Percentiles rank a stretch among this genome's conserved stretches.
Evolutionary conservation across 2,329 filamentous ascomycete genomes (phyloP).

Genomic region (Sclerotinia minor): DNA sequence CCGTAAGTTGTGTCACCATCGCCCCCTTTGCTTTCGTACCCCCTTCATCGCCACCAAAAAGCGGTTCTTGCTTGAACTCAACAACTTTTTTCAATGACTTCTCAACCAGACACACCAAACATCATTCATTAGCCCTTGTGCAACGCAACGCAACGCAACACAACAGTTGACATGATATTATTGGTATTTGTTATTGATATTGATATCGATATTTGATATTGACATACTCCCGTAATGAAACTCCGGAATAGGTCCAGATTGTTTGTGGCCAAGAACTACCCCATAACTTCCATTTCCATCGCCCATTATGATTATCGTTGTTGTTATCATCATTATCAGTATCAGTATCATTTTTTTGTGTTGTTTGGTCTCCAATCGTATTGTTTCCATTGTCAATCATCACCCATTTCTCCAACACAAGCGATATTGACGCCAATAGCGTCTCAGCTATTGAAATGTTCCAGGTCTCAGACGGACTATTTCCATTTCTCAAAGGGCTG

Average conservation of each 20-base stretch:
- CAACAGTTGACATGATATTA: too few species aligned
- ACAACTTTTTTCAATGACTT: background rate
- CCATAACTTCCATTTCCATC: background rate
- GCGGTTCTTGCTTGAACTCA: slow-evolving; percentile 10
- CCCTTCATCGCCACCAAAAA: slow-evolving; percentile 10
- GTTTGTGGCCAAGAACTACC: background rate
- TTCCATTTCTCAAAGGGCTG: background rate
- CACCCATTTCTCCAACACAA: background rate
- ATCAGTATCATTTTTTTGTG: too few species aligned
- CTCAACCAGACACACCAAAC: too few species aligned
- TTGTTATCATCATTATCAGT: background rate
- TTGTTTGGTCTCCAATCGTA: slow-evolving; percentile 1
- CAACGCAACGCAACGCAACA: too few species aligned
- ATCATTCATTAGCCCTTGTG: too few species aligned
- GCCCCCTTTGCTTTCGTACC: slow-evolving; percentile 1
- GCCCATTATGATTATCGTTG: too few species aligned
- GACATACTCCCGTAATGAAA: background rate
- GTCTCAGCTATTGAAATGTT: slow-evolving; percentile 3
- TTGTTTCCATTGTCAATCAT: background rate
- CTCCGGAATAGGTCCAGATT: background rate
- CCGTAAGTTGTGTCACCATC: background rate
- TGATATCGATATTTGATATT: too few species aligned
- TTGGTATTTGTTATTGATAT: too few species aligned
- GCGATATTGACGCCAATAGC: slow-evolving; percentile 12
- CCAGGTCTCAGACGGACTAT: background rate